Evolutionary conservation across 176 grass and related monocot genomes (phyloP), one percentile per base, ranked within the genome.

Genomic region (Pharus latifolius): DNA sequence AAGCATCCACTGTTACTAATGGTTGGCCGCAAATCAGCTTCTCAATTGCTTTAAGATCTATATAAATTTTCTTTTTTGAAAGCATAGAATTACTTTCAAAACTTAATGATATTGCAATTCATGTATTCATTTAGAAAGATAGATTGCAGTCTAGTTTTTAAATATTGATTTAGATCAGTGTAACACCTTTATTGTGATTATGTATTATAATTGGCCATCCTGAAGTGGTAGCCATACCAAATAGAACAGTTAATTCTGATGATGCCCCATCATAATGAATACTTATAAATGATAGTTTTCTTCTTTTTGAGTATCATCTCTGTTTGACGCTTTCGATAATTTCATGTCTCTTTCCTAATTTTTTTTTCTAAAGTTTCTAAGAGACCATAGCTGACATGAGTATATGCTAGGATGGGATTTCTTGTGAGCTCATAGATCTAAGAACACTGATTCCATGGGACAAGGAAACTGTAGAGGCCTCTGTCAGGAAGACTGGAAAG

Each of bases 381-480:
- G 40, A 15, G 1, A 56, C 20, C 1, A 10, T 18, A 40, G 0
- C 55, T 85, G 47, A 85, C 29, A 37, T 23, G 16, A 19, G 3
- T 63, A 33, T 60, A 80, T 84, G 65, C 18, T 58, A 98, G 94
- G 94, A 88, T 17, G 94, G 94, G 29, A 90, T 98, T 69, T 93
- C 94, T 33, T 98, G 94, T 40, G 94, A 98, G 56, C 84, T 98
- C 42, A 98, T 98, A 55, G 94, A 98, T 73, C 80, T 98, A 25
- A 90, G 65, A 90, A 98, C 94, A 5, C 69, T 98, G 41, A 83
- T 98, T 81, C 94, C 94, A 26, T 98, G 94, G 94, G 94, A 98
- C 70, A 98, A 88, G 81, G 89, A 91, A 83, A 85, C 75, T 11
- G 63, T 98, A 20, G 89, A 93, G 72, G 82, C 87, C 45, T 98